A percentile compares a stretch with the other conserved stretches of the same genome.
Conservation (phyloP, 305 asterid genomes). For the Fraxinus ornus region DNA sequence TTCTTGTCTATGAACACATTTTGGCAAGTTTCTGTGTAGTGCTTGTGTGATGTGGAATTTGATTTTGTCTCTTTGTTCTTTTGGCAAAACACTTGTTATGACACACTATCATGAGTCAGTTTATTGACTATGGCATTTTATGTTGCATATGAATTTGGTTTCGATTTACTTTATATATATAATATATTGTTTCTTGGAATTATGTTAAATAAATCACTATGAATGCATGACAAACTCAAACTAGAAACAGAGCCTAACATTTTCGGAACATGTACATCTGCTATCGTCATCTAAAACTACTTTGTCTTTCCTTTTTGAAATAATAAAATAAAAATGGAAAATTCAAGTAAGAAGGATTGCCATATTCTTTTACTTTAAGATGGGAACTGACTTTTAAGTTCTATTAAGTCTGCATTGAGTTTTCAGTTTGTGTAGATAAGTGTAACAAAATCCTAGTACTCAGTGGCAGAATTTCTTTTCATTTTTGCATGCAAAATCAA, state of each 20-base stretch:
- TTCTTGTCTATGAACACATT: not conserved
- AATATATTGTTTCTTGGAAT: not conserved
- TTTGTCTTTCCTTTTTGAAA: not conserved
- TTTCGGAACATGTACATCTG: not conserved
- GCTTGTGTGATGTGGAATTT: constrained; percentile 18
- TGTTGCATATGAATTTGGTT: not conserved
- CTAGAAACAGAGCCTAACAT: not conserved
- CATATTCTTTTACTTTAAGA: not conserved
- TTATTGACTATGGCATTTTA: constrained; percentile 2
- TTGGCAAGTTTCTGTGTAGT: not conserved
- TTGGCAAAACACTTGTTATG: not conserved
- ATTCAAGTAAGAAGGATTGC: not conserved
- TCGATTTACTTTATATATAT: not conserved
- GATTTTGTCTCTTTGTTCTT: constrained; percentile 9
- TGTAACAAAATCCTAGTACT: not conserved
- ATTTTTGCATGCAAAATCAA: not conserved
- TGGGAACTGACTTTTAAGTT: not conserved
- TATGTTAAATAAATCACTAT: not conserved
- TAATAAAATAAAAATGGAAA: not conserved
- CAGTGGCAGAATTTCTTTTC: not conserved
- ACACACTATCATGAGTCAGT: not conserved
- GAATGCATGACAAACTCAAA: not conserved
- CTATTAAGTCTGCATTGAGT: not conserved
- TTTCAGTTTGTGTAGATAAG: not conserved
- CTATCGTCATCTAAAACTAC: not conserved